Conservation (phyloP, 768 basidiomycete genomes). For the Leccinum rimulosum region DNA sequence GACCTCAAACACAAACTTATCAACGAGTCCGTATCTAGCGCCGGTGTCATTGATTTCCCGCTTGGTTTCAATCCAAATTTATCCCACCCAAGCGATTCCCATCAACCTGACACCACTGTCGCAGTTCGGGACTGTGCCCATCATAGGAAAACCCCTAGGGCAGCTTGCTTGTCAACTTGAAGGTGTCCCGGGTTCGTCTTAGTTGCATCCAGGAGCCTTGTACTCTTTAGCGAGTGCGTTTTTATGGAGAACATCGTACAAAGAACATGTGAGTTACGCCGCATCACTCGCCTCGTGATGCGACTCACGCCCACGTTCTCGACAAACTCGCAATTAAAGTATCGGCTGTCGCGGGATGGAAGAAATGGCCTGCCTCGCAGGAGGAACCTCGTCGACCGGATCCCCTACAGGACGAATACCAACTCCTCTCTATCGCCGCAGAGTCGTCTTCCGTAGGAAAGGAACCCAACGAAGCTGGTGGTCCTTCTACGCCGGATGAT, state of each 20-base stretch:
- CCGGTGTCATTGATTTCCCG: neutral
- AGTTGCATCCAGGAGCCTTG: neutral
- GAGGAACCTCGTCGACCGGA: slow-evolving; percentile 8
- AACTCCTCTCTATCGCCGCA: slow-evolving; percentile 11
- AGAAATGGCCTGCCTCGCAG: slow-evolving; percentile 12
- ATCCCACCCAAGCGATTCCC: neutral
- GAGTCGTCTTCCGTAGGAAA: slow-evolving; percentile 8
- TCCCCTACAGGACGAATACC: slow-evolving; percentile 21
- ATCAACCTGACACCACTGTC: neutral
- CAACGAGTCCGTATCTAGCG: neutral
- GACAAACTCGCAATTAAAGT: slow-evolving; percentile 4
- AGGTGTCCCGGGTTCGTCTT: neutral
- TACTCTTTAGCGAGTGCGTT: neutral
- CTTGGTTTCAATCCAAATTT: neutral
- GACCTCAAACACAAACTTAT: neutral
- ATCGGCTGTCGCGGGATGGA: slow-evolving; percentile 12
- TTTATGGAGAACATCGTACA: slow-evolving; percentile 12
- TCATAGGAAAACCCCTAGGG: neutral
- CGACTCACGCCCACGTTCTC: neutral
- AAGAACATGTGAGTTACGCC: slow-evolving; percentile 12
- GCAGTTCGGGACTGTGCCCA: neutral
- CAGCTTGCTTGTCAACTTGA: neutral
- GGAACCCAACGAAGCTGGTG: slow-evolving; percentile 7
- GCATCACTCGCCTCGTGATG: neutral
- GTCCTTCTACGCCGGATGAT: neutral